phyloP scores from a whole-genome alignment of 306 rosid species.

The Mucuna pruriens region DNA sequence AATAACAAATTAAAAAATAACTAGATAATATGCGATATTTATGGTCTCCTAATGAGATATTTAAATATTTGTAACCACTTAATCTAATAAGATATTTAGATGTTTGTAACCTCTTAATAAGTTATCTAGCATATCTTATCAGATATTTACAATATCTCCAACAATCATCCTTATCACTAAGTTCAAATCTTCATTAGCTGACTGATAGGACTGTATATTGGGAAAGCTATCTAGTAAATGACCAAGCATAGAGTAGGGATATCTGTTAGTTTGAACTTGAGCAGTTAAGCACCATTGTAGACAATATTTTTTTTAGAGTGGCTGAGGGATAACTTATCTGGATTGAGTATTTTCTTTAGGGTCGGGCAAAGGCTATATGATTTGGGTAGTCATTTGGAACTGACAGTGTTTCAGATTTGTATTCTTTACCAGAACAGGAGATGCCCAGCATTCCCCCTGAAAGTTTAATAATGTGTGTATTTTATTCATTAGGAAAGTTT shows the following conservation, averaged over 20 bases:
- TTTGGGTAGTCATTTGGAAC: constrained; percentile 26
- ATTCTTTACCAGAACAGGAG: neutral
- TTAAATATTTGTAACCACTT: too few species aligned
- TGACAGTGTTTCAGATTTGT: constrained; percentile 20
- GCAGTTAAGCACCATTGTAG: neutral
- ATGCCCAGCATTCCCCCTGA: neutral
- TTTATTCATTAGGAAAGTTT: neutral
- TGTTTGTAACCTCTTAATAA: too few species aligned
- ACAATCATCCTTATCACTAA: too few species aligned
- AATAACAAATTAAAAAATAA: too few species aligned
- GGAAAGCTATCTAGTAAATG: neutral
- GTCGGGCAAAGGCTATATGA: neutral
- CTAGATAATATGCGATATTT: too few species aligned
- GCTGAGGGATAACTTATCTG: neutral
- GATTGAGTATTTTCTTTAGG: constrained; percentile 26
- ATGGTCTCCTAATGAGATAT: too few species aligned
- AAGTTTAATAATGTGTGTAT: neutral
- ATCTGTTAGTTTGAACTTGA: constrained; percentile 21
- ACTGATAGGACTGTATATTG: neutral
- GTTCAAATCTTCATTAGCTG: neutral
- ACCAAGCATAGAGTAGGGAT: neutral
- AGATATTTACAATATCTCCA: too few species aligned
- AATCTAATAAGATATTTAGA: too few species aligned
- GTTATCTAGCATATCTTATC: too few species aligned
- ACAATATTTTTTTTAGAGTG: constrained; percentile 5